Conservation (phyloP, 169 alveolate genomes). For the Plasmodium gallinaceum region DNA sequence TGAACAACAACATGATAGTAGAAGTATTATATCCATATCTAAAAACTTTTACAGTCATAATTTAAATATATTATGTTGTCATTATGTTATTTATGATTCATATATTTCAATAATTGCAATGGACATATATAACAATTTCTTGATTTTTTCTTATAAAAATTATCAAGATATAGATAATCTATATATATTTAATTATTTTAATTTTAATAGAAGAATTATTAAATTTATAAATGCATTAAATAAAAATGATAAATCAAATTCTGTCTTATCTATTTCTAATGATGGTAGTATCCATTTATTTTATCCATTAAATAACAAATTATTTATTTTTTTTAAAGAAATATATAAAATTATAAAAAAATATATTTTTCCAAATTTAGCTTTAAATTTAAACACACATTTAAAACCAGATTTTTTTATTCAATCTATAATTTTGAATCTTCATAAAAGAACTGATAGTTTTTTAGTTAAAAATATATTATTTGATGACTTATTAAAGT, state of each 20-base stretch:
- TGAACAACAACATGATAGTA: slow-evolving; percentile 63
- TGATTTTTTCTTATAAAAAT: slow-evolving; percentile 17
- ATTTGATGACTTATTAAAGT: slow-evolving; percentile 48
- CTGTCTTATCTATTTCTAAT: slow-evolving; percentile 53
- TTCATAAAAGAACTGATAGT: slow-evolving; percentile 19
- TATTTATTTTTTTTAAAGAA: slow-evolving; percentile 19
- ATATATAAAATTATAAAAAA: slow-evolving; percentile 24
- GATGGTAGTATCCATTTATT: slow-evolving; percentile 40
- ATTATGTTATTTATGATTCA: slow-evolving; percentile 21
- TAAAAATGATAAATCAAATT: slow-evolving; percentile 24
- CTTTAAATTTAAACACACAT: slow-evolving; percentile 22
- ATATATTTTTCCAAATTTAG: slow-evolving; percentile 50
- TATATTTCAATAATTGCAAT: slow-evolving; percentile 48
- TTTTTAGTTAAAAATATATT: slow-evolving; percentile 8
- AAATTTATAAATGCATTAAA: slow-evolving; percentile 48
- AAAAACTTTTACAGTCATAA: slow-evolving; percentile 25
- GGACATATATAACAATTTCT: slow-evolving; percentile 51
- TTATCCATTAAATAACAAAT: slow-evolving; percentile 15
- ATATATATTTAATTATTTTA: slow-evolving; percentile 30
- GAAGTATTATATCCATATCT: slow-evolving; percentile 66
- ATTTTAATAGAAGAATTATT: slow-evolving; percentile 53
- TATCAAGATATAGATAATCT: slow-evolving; percentile 36
- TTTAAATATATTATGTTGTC: slow-evolving; percentile 57
- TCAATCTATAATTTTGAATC: slow-evolving; percentile 33
- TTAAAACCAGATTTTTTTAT: slow-evolving; percentile 45